Evolutionary conservation across 352 stramenopile genomes (phyloP), one percentile per base, ranked within the genome.

Genomic region (Globisporangium barbulae): DNA sequence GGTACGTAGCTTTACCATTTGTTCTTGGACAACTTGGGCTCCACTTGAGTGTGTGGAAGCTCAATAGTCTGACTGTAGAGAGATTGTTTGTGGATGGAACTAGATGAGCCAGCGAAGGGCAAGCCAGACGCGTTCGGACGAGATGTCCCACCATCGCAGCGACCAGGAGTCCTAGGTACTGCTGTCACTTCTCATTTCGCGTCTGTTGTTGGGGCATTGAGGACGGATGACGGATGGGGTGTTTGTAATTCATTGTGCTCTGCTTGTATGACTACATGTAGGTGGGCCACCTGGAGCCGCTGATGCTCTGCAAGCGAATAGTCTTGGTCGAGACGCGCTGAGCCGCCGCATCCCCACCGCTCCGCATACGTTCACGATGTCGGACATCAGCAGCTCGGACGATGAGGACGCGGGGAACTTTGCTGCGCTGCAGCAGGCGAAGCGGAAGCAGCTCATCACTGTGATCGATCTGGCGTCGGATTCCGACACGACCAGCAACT

Each of bases 391-490:
- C 50, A 64, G 37, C 19, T 69, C 63, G 22, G 63, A 63, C 22
- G 63, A 69, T 17, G 47, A 64, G 28, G 63, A 64, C 37, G 22
- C 47, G 33, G 48, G 47, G 17, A 50, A 41, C 17, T 35, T 37
- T n/a, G 41, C 30, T 17, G 56, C 25, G n/a, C 52, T 37, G 33
- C 30, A 31, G 9, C 30, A 31, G 15, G 47, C 39, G 33, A 63
- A 63, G 49, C n/a, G 41, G 25, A 61, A 57, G 17, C 28, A 50
- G 25, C 41, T 25, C 15, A 45, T 68, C 45, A 65, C 55, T 9
- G 67, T 83, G 53, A 88, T 88, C 58, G 50, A 88, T 61, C 61
- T 88, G 53, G 69, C 73, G 59, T 82, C 75, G 33, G 76, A 88
- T 10, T 75, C 76, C 12, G 79, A 85, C 31, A 83, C 50, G 7